A percentile compares a stretch with the other conserved stretches of the same genome.
Evolutionary conservation across 768 basidiomycete genomes (phyloP).

Genomic region (Wakefieldia striispora): DNA sequence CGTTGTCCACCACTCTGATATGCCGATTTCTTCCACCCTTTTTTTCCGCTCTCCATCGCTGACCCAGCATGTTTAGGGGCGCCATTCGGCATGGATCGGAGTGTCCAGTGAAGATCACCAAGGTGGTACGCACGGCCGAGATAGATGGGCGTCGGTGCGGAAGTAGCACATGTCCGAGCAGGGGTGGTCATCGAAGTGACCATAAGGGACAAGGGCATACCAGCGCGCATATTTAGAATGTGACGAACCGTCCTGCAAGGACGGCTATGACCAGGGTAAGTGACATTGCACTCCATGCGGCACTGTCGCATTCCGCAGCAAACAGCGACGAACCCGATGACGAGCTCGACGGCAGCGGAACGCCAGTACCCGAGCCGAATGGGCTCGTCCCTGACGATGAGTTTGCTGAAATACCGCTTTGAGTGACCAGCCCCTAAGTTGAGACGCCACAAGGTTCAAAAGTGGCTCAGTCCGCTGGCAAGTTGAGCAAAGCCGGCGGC

Average conservation of each 20-base stretch:
- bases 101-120: too few species aligned
- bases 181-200: too few species aligned
- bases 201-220: too few species aligned
- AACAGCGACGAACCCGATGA: background rate
- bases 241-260: slow-evolving; percentile 4
- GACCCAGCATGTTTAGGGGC: too few species aligned
- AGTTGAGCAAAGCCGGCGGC: slow-evolving; percentile 32
- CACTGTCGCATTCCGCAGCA: background rate
- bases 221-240: slow-evolving; percentile 1
- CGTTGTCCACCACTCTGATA: too few species aligned
- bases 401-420: background rate
- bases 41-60: too few species aligned
- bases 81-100: too few species aligned
- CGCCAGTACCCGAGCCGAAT: background rate
- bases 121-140: too few species aligned
- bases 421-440: too few species aligned
- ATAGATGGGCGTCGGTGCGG: background rate
- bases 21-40: too few species aligned
- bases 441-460: background rate
- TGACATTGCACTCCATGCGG: slow-evolving; percentile 5
- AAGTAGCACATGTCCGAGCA: background rate
- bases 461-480: slow-evolving; percentile 13
- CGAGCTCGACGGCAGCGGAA: slow-evolving; percentile 5
- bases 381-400: background rate
- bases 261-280: slow-evolving; percentile 10